Conservation (phyloP, 2,329 filamentous ascomycete genomes). For the Fusarium keratoplasticum region DNA sequence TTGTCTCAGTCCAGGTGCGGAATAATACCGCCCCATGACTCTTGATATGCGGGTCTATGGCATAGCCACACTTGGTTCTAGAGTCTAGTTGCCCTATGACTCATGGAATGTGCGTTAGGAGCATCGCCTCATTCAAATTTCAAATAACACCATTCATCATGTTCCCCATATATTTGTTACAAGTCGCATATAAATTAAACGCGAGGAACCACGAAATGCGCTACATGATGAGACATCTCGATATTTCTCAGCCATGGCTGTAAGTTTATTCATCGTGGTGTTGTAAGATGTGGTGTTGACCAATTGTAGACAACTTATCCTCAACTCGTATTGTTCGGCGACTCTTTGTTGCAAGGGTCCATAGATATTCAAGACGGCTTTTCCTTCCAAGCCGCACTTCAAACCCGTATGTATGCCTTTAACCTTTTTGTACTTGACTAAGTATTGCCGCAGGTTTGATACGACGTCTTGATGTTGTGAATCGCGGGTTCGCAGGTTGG, state of each 20-base stretch:
- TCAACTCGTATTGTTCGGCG: constrained; percentile 1
- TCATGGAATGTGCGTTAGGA: background rate
- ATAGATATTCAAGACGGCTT: background rate
- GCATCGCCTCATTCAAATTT: background rate
- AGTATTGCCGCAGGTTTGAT: background rate
- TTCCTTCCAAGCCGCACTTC: constrained; percentile 1
- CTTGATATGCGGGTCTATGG: background rate
- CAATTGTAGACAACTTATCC: background rate
- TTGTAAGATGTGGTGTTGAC: background rate
- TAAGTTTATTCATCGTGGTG: background rate
- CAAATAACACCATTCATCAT: background rate
- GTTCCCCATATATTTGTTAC: background rate
- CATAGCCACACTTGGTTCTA: background rate
- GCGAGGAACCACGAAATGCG: background rate
- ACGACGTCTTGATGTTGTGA: background rate
- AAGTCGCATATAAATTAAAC: background rate
- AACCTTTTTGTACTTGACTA: background rate
- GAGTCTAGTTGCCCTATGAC: background rate
- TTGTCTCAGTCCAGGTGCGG: background rate
- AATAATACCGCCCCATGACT: background rate
- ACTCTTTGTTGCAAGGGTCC: constrained; percentile 2
- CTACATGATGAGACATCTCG: background rate
- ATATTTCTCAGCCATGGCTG: background rate
- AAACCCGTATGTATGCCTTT: background rate
- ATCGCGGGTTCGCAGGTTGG: constrained; percentile 2